Base-by-base conservation (phyloP, 2,329 filamentous ascomycete genomes). In the Colletotrichum sp. region DNA sequence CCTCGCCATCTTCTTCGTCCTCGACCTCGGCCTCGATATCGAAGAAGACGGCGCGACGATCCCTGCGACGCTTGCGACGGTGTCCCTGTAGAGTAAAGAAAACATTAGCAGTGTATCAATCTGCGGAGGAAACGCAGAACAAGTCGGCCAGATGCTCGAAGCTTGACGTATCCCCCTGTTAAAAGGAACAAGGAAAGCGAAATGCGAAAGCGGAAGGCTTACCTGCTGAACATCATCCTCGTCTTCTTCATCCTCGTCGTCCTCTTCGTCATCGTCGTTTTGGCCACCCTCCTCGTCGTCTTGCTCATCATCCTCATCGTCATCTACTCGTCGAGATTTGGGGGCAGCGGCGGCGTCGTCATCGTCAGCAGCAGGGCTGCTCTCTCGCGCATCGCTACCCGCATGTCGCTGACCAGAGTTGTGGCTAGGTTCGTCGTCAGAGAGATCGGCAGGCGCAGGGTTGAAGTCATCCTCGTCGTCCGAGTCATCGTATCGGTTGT, bases 1-100 rank as follows among this genome's bases (percentile, higher is more conserved):
- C 95, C 77, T 95, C 95, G 79, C 91, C 94, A 79, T 95, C 95
- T 80, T 98, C 96, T 80, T 98, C 96, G 78, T 98, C 97, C 82
- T 99, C 97, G 80, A 99, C 97, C 87, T 98, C 97, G 84, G 97
- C 97, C 89, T 99, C 97, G 82, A 96, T 95, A 92, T 99, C 97
- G 87, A 99, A 93, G 92, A 98, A 98, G 82, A 94, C 93, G 80
- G 95, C 95, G 78, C 95, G 92, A 78, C 91, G 91, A 79, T 94
- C 92, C 83, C 92, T 92, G 84, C 93, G 94, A 74, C 96, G 94
- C 86, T 99, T 99, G 80, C 94, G 92, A 72, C 95, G 95, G 82
- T 95, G 90, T 74, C 89, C 87, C 90, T 92, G 74, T 52, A 52
- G 18, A 13, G 55, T 32, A 18, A n/a, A 16, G 18, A 7, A 30